Conservation (phyloP, 2,329 filamentous ascomycete genomes). For the Trichoderma lentiforme region DNA sequence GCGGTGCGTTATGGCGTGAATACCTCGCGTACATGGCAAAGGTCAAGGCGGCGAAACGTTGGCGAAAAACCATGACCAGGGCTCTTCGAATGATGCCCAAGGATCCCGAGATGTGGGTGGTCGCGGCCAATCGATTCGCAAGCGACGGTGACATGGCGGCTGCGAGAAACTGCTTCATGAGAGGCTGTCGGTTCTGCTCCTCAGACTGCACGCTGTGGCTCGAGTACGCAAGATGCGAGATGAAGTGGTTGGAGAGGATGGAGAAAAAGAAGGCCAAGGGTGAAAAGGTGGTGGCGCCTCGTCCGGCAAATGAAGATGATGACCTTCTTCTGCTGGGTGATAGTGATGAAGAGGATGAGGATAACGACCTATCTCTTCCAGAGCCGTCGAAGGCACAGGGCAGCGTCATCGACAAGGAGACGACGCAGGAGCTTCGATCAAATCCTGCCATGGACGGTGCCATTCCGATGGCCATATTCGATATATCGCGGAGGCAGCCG, state of each 20-base stretch:
- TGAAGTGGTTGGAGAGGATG: conserved; percentile 85
- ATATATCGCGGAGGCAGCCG: conserved; percentile 75
- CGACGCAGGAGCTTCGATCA: conserved; percentile 55
- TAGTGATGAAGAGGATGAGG: conserved; percentile 45
- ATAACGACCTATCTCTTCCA: conserved; percentile 42
- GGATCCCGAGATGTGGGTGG: conserved; percentile 80
- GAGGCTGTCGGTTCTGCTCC: conserved; percentile 86
- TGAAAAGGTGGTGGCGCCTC: conserved; percentile 34
- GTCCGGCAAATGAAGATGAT: conserved; percentile 48
- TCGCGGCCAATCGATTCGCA: conserved; percentile 76
- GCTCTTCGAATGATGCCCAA: conserved; percentile 83
- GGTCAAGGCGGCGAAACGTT: conserved; percentile 63
- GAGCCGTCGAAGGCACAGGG: conserved; percentile 41
- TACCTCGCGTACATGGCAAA: conserved; percentile 79
- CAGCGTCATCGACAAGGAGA: conserved; percentile 47
- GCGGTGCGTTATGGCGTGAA: conserved; percentile 79
- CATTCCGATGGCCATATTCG: conserved; percentile 89
- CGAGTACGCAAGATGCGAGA: conserved; percentile 86
- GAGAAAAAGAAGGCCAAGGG: conserved; percentile 63
- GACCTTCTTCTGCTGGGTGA: conserved; percentile 42
- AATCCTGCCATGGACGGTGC: conserved; percentile 89
- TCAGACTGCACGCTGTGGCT: conserved; percentile 73
- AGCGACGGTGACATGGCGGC: conserved; percentile 81
- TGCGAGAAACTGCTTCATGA: conserved; percentile 80
- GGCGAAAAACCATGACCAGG: conserved; percentile 61